Percentiles rank a stretch among this genome's conserved stretches.
Evolutionary conservation across 2,329 filamentous ascomycete species (phyloP).

Genomic region (Sclerotinia sclerotiorum): DNA sequence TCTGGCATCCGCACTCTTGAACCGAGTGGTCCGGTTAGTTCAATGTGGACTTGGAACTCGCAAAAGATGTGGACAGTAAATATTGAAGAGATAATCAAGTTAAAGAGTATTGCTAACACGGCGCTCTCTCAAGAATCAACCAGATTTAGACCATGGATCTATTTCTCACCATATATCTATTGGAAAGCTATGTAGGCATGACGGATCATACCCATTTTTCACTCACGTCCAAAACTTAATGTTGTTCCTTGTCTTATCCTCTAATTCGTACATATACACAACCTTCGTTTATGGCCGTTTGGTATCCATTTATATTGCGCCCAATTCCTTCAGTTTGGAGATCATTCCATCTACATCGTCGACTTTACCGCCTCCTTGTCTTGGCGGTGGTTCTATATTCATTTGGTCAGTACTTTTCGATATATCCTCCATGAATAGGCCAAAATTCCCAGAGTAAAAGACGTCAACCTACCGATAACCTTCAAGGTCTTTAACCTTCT

Average conservation of each 20-base stretch:
- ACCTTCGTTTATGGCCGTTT: conserved; percentile 6
- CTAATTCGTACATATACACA: conserved; percentile 22
- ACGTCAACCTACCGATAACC: conserved; percentile 66
- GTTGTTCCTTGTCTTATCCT: conserved; percentile 1
- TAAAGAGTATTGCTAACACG: neutral
- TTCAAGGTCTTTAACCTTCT: conserved; percentile 85
- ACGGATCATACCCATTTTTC: neutral
- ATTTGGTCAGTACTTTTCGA: neutral
- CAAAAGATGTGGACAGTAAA: too few species aligned
- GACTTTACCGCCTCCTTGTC: conserved; percentile 94
- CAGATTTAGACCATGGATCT: neutral
- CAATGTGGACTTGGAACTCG: too few species aligned
- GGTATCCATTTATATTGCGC: conserved; percentile 52
- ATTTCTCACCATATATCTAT: neutral
- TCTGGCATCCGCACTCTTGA: too few species aligned
- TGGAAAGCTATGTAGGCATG: neutral
- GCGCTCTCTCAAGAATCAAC: neutral
- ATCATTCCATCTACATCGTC: conserved; percentile 96
- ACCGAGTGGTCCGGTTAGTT: too few species aligned
- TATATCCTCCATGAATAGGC: neutral
- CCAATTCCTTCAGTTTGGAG: conserved; percentile 90
- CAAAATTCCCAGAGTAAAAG: neutral
- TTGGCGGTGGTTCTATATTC: conserved; percentile 71
- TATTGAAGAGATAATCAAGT: too few species aligned
- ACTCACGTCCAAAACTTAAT: neutral